Evolutionary conservation across 768 basidiomycete genomes (phyloP).

Genomic region (Kondoa malvinella): DNA sequence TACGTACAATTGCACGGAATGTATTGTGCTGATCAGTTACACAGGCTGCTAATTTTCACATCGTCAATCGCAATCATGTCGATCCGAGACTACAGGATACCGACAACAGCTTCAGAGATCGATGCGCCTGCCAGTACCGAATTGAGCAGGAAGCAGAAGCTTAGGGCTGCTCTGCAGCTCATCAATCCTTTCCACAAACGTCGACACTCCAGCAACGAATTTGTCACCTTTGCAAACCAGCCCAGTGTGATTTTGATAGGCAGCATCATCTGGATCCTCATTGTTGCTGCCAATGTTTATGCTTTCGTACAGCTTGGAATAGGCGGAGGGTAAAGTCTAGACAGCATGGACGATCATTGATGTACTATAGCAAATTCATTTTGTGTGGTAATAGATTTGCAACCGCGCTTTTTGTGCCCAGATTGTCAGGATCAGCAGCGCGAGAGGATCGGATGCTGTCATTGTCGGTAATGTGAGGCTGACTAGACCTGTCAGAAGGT

Average conservation of each 20-base stretch:
- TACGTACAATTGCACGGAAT: conserved; percentile 35
- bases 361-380: too few species aligned
- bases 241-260: conserved; percentile 10
- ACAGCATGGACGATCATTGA: too few species aligned
- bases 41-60: conserved; percentile 17
- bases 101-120: background rate
- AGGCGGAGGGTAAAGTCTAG: conserved; percentile 3
- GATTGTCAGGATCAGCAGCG: conserved; percentile 46
- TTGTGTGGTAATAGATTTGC: conserved; percentile 11
- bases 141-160: background rate
- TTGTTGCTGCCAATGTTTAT: conserved; percentile 16
- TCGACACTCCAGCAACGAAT: background rate
- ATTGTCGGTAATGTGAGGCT: conserved; percentile 69
- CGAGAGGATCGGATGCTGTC: conserved; percentile 44
- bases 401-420: conserved; percentile 39
- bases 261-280: conserved; percentile 9
- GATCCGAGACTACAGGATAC: conserved; percentile 1
- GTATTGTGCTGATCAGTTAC: background rate
- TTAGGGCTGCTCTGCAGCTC: conserved; percentile 5
- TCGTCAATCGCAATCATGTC: conserved; percentile 11
- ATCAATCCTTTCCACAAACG: conserved; percentile 13
- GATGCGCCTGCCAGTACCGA: background rate
- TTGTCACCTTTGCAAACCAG: conserved; percentile 16
- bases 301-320: conserved; percentile 12
- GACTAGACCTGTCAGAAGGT: conserved; percentile 64